Base-by-base conservation (phyloP, 441 rosid species). In the Populus tomentosa region DNA sequence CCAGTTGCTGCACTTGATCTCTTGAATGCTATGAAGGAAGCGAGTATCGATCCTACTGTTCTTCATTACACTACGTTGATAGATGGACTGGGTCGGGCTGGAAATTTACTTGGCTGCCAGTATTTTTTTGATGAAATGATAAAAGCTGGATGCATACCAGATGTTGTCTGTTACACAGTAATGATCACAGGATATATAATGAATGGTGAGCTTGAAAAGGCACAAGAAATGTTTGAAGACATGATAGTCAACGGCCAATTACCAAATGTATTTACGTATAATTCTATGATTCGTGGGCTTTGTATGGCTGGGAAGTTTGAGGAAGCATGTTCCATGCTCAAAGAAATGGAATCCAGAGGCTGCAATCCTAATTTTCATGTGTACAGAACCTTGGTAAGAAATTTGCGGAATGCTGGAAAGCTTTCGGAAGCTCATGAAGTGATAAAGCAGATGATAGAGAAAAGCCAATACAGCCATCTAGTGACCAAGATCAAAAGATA, bases 61-160 rank as follows among this genome's bases (percentile, higher is more conserved):
- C 90, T 90, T 84, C 98, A 95, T 85, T 89, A 86, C 84, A 94
- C 98, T 9, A 94, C 95, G 23, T 81, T 95, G 84, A 89, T 95
- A 73, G 98, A 95, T 73, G 98, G 97, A 67, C 76, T 95, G 56
- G 90, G 99, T 81, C 88, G 96, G 67, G 97, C 94, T 13, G 97
- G 99, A 77, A 92, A 94, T 86, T 78, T 92, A 65, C 97, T 89
- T 70, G 98, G 90, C 72, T 95, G 97, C 88, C 74, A 87, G 63
- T 87, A 88, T 77, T 91, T 93, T 84, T 94, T 91, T 30, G 87
- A 92, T 75, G 93, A 91, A 79, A 90, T 91, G 97, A 77, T 83
- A 77, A 90, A 85, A 80, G 84, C 81, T 70, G 92, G 95, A 3
- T 91, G 91, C 81, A 72, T 70, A 28, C 97, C 95, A 0, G 98